Evolutionary conservation across 495 filamentous ascomycete species (phyloP), one percentile per base, ranked within the genome.

Genomic region (Daldinia concentrica): DNA sequence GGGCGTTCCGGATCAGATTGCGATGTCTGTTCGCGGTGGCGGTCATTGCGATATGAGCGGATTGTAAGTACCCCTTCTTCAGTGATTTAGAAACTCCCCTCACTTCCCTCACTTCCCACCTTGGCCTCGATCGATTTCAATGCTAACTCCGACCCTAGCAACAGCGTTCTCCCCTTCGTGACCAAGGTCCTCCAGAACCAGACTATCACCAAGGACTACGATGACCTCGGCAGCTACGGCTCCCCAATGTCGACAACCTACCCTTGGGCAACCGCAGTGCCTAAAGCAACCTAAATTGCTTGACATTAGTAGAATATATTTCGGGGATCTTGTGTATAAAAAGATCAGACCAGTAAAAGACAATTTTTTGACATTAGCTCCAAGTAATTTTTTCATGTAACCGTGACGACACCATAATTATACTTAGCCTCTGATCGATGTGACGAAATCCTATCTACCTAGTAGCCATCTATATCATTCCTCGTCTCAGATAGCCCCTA

Each of bases 11-110:
- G 82, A 84, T 39, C 76, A 83, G 76, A 82, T 87, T 24, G 84
- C 75, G 30, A 83, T 87, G 78, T 83, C 79, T 36, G 80, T 87
- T 26, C 77, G 83, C 4, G 77, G 76, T 14, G 83, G 84, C 7
- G 84, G 82, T 2, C 85, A 86, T 51, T 86, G 83, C 71, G 84
- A 86, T 48, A 81, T 80, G 76, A 81, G 78, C 51, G 84, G 83
- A 54, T 84, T 79, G 82, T 84, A 69, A 78, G 82, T 79, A 14
- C 11, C 30, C 19, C 52, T 12, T 32, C 6, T 32, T 32, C 7
- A 1, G 2, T 9, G 29, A 8, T 32, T 32, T 32, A 32, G 29
- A 32, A 32, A 32, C 29, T 2, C 6, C 29, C 29, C 29, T 32
- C 27, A 29, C 3, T 29, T 29, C 29, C 29, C 29, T 32, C 27